These are phyloP conservation scores for Xanthoceras sorbifolium DNA, from an alignment of 345 rosid genomes.

Conservation along the genomic window DNA sequence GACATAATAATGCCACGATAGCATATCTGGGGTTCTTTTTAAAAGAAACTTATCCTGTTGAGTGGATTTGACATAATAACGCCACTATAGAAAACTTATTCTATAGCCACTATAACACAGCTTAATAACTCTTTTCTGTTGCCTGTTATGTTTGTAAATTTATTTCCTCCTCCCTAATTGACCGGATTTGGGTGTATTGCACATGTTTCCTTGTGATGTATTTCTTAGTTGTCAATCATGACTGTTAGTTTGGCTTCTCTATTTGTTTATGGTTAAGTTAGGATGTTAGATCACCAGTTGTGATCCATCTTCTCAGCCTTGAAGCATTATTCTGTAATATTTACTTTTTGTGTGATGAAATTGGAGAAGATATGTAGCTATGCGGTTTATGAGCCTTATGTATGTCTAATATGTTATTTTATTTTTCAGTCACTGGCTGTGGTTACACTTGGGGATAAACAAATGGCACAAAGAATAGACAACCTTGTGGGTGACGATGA, in stretches of 20 bases:
- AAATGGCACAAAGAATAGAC: slow-evolving; percentile 96
- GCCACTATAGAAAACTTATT: too few species aligned
- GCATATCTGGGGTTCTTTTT: background rate
- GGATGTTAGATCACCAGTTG: background rate
- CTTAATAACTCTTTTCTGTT: background rate
- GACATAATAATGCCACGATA: background rate
- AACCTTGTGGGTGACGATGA: slow-evolving; percentile 82
- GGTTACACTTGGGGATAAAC: slow-evolving; percentile 95
- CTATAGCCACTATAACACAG: too few species aligned
- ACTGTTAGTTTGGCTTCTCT: background rate
- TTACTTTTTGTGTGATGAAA: background rate
- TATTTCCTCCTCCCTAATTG: background rate
- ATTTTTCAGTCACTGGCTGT: slow-evolving; percentile 82
- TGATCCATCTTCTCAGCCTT: background rate
- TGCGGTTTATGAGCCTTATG: slow-evolving; percentile 12
- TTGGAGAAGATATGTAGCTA: background rate
- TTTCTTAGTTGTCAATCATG: slow-evolving; percentile 1
- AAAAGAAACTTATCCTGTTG: background rate
- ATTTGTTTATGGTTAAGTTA: background rate
- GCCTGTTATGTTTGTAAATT: background rate
- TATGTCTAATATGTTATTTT: slow-evolving; percentile 10
- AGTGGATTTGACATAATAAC: too few species aligned
- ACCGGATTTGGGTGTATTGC: background rate
- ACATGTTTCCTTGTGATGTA: slow-evolving; percentile 3
- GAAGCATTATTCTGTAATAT: background rate